Percentiles rank a stretch among this genome's conserved stretches.
phyloP scores from a whole-genome alignment of 2,329 filamentous ascomycete genomes.

The Tolypocladium ovalisporum region DNA sequence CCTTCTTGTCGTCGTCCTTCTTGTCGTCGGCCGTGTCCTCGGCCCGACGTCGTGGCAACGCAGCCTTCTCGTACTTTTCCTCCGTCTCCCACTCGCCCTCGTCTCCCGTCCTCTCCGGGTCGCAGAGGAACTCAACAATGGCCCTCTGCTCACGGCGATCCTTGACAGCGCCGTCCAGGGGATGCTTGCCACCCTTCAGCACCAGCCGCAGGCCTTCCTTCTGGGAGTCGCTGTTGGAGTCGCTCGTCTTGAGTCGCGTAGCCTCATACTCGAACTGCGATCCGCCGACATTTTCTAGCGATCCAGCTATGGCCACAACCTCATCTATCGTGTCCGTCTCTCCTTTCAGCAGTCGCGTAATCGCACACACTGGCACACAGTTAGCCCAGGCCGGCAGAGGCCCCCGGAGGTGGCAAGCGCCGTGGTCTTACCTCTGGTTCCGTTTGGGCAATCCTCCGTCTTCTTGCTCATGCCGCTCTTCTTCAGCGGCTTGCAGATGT shows the following conservation, averaged over 20 bases:
- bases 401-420: not conserved
- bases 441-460: constrained; percentile 53
- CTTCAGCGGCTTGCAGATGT: constrained; percentile 61
- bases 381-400: not conserved
- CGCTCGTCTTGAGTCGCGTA: constrained; percentile 53
- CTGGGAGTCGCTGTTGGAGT: constrained; percentile 51
- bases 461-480: constrained; percentile 44
- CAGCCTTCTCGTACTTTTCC: constrained; percentile 28
- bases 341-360: constrained; percentile 46
- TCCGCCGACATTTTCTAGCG: constrained; percentile 49
- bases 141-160: constrained; percentile 55
- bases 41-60: constrained; percentile 3
- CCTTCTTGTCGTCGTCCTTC: constrained; percentile 19
- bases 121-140: constrained; percentile 78
- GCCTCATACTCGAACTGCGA: constrained; percentile 52
- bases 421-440: constrained; percentile 48
- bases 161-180: constrained; percentile 36
- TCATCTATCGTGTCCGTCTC: constrained; percentile 37
- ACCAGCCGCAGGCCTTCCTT: constrained; percentile 64
- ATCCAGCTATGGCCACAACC: constrained; percentile 65
- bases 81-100: constrained; percentile 56
- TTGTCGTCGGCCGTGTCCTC: constrained; percentile 17
- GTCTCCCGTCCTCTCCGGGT: constrained; percentile 57
- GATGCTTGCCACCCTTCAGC: constrained; percentile 49
- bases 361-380: constrained; percentile 55